Conservation (phyloP, 208 protist genomes). For the Trichomonas vaginalis region DNA sequence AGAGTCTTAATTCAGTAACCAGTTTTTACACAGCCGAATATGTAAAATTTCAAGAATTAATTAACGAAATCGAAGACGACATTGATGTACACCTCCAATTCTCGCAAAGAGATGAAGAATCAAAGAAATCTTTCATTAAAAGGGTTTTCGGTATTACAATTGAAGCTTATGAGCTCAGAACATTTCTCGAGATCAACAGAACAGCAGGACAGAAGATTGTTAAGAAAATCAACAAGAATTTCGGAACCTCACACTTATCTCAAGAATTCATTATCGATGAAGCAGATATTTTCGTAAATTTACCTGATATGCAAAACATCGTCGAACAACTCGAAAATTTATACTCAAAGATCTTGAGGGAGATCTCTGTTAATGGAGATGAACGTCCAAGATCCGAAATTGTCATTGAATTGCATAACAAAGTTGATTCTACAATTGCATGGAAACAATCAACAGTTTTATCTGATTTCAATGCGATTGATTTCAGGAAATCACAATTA, state of each 20-base stretch:
- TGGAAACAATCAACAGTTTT: slow-evolving; percentile 14
- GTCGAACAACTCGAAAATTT: not conserved
- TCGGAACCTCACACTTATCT: not conserved
- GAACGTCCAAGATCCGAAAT: not conserved
- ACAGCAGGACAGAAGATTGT: not conserved
- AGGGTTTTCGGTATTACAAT: not conserved
- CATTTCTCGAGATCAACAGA: not conserved
- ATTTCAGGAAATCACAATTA: not conserved
- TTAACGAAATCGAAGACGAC: not conserved
- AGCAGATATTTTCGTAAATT: not conserved
- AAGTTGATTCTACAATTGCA: not conserved
- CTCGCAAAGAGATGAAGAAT: not conserved
- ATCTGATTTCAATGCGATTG: not conserved
- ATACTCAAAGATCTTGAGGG: not conserved
- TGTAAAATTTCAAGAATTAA: not conserved
- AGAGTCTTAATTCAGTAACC: not conserved
- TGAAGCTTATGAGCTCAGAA: not conserved
- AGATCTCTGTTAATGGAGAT: not conserved
- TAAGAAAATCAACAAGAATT: not conserved
- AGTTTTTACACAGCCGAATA: not conserved
- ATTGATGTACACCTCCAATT: not conserved
- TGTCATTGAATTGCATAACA: not conserved
- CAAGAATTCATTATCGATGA: not conserved
- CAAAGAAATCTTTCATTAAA: not conserved
- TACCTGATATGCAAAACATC: not conserved